Conservation (phyloP, 306 rosid species). For the Phaseolus lunatus region DNA sequence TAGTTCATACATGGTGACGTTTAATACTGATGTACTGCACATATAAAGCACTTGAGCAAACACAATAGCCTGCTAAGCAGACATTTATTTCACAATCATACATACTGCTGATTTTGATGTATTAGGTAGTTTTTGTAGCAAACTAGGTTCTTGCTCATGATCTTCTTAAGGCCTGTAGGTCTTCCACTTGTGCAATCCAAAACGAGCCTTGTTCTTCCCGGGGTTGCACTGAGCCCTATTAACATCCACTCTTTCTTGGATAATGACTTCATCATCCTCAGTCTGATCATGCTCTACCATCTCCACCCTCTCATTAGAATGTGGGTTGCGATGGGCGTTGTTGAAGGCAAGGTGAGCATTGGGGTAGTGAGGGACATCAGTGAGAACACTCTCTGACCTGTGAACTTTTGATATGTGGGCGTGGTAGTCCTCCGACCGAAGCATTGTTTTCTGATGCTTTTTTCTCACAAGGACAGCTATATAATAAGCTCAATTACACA, state of each 20-base stretch:
- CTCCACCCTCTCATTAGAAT: conserved; percentile 35
- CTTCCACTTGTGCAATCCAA: conserved; percentile 54
- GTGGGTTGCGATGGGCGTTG: conserved; percentile 28
- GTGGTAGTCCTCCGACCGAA: conserved; percentile 48
- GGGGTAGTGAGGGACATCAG: conserved; percentile 60
- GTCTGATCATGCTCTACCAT: conserved; percentile 42
- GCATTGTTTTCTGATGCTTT: conserved; percentile 26
- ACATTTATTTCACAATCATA: conserved; percentile 43
- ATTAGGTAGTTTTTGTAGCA: conserved; percentile 18
- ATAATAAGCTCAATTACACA: conserved; percentile 19
- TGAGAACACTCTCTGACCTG: conserved; percentile 47
- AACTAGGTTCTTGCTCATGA: not conserved
- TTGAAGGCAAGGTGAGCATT: conserved; percentile 38
- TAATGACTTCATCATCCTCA: conserved; percentile 1
- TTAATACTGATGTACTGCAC: not conserved
- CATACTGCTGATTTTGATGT: not conserved
- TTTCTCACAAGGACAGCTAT: not conserved
- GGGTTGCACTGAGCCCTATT: conserved; percentile 33
- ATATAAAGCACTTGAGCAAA: not conserved
- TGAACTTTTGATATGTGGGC: conserved; percentile 49
- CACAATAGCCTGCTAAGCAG: conserved; percentile 25
- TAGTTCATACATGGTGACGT: not conserved
- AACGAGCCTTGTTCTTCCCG: conserved; percentile 41
- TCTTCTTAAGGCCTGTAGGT: conserved; percentile 42
- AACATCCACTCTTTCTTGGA: conserved; percentile 37